phyloP scores from a whole-genome alignment of 78 protist species.

The Dictyostelium firmibasis region DNA sequence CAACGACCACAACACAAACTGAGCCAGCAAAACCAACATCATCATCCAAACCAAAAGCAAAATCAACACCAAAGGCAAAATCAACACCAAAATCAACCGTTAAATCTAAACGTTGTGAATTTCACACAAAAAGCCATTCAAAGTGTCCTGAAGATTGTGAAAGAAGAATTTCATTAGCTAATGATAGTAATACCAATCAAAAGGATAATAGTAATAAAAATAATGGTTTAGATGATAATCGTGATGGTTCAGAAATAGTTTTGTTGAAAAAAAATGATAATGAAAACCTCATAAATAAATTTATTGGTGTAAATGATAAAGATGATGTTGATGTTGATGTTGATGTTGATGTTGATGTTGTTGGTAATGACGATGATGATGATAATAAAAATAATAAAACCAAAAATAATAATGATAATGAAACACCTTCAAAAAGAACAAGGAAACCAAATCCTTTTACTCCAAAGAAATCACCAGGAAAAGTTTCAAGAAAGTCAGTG shows the following conservation, averaged over 20 bases:
- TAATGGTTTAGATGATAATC: neutral
- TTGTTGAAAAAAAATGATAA: neutral
- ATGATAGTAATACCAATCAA: neutral
- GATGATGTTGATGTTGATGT: neutral
- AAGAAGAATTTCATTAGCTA: neutral
- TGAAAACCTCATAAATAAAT: neutral
- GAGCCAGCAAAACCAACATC: too few relatives aligned
- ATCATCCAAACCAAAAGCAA: neutral
- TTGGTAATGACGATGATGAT: neutral
- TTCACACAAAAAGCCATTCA: neutral
- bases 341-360: neutral
- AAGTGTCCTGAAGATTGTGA: neutral
- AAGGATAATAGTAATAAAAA: neutral
- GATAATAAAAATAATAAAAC: neutral
- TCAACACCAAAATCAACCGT: neutral
- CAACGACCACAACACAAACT: too few relatives aligned
- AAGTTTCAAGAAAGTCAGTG: neutral
- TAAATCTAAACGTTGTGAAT: neutral
- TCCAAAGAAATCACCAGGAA: neutral
- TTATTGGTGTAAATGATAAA: neutral
- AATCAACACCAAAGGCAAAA: neutral
- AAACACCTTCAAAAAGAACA: neutral
- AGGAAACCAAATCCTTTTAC: neutral
- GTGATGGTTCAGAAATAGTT: neutral
- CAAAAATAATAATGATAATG: neutral